Base-by-base conservation (phyloP, 2,329 filamentous ascomycete species). In the Acarospora socialis region DNA sequence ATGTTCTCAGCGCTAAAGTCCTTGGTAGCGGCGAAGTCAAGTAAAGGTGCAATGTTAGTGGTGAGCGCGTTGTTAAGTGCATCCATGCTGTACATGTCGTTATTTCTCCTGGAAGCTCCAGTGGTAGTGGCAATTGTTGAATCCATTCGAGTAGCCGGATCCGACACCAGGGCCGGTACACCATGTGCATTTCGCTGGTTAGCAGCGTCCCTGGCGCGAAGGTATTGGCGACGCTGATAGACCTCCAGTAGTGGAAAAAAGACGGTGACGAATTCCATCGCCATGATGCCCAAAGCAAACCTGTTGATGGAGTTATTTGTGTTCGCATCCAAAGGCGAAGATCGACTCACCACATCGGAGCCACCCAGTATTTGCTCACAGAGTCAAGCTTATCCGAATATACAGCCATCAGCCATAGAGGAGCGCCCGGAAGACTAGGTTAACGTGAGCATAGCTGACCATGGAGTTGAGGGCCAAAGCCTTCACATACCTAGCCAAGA, bases 1-100 rank as follows among this genome's bases (percentile, higher is more conserved):
- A 80, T 73, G 46, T 81, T 81, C 49, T 81, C 76, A 9, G 73
- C 75, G 0, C 74, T 78, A 46, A 80, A 79, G 43, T 80, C 76
- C 21, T 66, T 63, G 1, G 69, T 58, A 0, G 74, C 73, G 0
- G 76, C 74, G 47, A 77, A 81, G 32, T 70, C 54, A 34, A 75
- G 69, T 0, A 81, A 60, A 0, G 70, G 68, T 4, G 63, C 57
- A 0, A 71, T 68, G 46, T 77, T 74, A 14, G 23, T 30, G 7
- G 64, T 56, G 0, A 81, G 57, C 4, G 72, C 68, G 36, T 69
- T 60, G 40, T 80, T 73, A 2, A 80, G 61, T 0, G 73, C 70
- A 24, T 61, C 59, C 66, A 77, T 74, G 26, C 68, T 70, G 28
- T 68, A 57, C 43, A 71, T 59, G 30, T 59, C 8, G 17, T 30